Evolutionary conservation across 441 rosid genomes (phyloP), one percentile per base, ranked within the genome.

Genomic region (Omphalea diandra): DNA sequence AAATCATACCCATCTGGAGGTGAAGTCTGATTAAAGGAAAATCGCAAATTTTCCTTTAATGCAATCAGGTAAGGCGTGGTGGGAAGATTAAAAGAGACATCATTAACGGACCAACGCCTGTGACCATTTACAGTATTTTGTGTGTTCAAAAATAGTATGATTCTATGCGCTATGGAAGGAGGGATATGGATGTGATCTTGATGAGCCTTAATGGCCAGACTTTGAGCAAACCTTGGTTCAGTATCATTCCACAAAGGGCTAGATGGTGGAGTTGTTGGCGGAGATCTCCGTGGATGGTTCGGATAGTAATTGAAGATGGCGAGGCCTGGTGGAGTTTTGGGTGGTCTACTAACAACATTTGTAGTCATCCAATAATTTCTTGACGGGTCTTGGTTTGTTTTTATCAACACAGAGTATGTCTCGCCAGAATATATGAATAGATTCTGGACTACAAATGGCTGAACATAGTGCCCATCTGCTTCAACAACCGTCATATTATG

Each of bases 401-500:
- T 84, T 18, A 92, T 54, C 0, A 92, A 63, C 11, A 92, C 90
- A 0, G 97, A 90, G 63, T 92, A 92, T 0, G 97, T 86, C 75
- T 92, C 96, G 1, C 97, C 97, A 0, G 94, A 88, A 75, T 92
- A 90, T 55, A 92, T 82, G 73, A 78, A 90, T 18, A 92, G 70
- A 64, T 88, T 88, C 11, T 74, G 73, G 5, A 86, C 89, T 8
- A 74, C 83, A 70, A 90, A 86, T 26, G 94, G 96, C 53, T 88
- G 79, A 0, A 92, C 95, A 47, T 82, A 83, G 75, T 90, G 85
- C 31, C 97, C 97, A 50, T 92, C 96, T 0, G 94, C 82, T 75
- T 90, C 96, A 3, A 90, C 90, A 6, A 92, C 93, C 0, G 96
- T 90, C 85, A 90, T 71, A 50, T 83, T 85, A 62, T 92, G 98